Evolutionary conservation across 2,329 filamentous ascomycete genomes (phyloP).

Genomic region (Aspergillus ruber): DNA sequence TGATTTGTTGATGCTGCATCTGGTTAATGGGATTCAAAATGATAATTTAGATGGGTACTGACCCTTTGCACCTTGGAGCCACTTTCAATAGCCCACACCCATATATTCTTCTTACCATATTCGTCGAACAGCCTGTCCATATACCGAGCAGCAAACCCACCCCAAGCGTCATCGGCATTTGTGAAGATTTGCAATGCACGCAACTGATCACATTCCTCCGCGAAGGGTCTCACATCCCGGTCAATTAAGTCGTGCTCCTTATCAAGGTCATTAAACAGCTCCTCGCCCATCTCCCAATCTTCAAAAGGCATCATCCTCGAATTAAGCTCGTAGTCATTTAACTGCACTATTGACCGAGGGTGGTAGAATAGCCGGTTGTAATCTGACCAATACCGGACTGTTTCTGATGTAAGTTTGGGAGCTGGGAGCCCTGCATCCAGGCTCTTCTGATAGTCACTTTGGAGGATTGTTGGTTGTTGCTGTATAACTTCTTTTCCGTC

Average conservation of each 20-base stretch:
- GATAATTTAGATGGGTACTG: slow-evolving; percentile 21
- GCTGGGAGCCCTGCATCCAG: slow-evolving; percentile 65
- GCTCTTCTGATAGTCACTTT: slow-evolving; percentile 69
- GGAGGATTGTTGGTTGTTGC: slow-evolving; percentile 59
- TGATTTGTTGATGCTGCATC: slow-evolving; percentile 49
- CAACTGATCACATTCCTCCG: slow-evolving; percentile 88
- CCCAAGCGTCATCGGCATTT: slow-evolving; percentile 71
- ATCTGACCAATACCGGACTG: slow-evolving; percentile 94
- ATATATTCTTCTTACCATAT: slow-evolving; percentile 78
- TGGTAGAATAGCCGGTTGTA: slow-evolving; percentile 91
- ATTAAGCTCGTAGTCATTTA: slow-evolving; percentile 80
- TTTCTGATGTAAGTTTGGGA: slow-evolving; percentile 58
- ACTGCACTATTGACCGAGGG: slow-evolving; percentile 75
- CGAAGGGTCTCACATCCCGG: slow-evolving; percentile 79
- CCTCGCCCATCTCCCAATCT: slow-evolving; percentile 64
- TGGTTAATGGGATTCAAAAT: background rate
- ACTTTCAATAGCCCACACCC: slow-evolving; percentile 79
- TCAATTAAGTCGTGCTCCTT: slow-evolving; percentile 82
- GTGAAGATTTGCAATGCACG: slow-evolving; percentile 78
- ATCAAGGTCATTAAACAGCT: slow-evolving; percentile 67
- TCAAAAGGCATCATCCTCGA: slow-evolving; percentile 77
- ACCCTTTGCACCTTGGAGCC: slow-evolving; percentile 50
- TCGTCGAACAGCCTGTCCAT: slow-evolving; percentile 78
- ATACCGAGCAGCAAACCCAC: slow-evolving; percentile 67
- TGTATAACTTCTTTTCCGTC: slow-evolving; percentile 62